Percentiles rank a stretch among this genome's conserved stretches.
Conservation (phyloP, 2,329 filamentous ascomycete species). For the Fusarium armeniacum region DNA sequence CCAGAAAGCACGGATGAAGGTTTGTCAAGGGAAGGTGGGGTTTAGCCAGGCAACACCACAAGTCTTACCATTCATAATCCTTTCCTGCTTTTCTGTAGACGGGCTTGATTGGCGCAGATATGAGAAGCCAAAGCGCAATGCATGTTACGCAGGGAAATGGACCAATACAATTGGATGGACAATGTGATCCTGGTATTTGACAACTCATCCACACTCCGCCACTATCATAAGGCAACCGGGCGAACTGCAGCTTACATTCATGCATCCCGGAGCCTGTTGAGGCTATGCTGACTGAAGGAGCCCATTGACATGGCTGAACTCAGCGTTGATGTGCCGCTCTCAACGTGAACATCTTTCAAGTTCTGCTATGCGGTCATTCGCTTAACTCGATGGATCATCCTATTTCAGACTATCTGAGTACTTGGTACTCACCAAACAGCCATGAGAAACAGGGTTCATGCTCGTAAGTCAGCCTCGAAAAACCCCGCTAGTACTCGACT, state of each 20-base stretch:
- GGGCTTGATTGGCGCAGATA: no score
- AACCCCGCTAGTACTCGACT: not conserved
- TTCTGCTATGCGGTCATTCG: rapidly evolving
- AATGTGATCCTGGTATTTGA: not conserved
- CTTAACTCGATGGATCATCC: not conserved
- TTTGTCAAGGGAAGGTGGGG: not conserved
- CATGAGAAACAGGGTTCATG: not conserved
- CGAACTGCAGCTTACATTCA: not conserved
- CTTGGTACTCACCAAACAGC: not conserved
- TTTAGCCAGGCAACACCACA: not conserved
- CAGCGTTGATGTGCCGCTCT: not conserved
- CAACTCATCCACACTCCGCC: not conserved
- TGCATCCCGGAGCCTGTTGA: not conserved
- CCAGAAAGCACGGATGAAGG: not conserved
- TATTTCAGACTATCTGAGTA: not conserved
- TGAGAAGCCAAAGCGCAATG: not conserved
- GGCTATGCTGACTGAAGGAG: not conserved
- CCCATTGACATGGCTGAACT: not conserved
- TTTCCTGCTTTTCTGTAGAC: no score
- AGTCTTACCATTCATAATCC: not conserved
- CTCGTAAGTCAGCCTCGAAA: not conserved
- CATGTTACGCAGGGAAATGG: not conserved
- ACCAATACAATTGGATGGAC: not conserved
- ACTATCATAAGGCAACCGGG: not conserved
- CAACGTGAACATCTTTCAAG: not conserved